Base-by-base conservation (phyloP, 2,329 filamentous ascomycete genomes). In the Neonectria faginata region DNA sequence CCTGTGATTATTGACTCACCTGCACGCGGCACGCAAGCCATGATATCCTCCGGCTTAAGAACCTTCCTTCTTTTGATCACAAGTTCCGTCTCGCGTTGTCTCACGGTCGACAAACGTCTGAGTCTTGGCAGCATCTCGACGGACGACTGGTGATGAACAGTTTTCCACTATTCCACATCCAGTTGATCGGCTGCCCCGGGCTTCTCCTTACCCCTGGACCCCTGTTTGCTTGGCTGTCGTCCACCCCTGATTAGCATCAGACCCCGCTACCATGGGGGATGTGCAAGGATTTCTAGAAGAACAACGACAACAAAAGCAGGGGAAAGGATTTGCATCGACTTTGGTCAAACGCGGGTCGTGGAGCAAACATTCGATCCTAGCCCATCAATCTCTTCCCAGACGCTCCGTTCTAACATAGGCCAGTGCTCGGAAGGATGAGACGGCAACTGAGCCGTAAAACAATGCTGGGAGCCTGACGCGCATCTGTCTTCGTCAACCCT, bases 181-280 rank as follows among this genome's bases (percentile, higher is more conserved):
- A 72, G 57, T 65, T 53, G 42, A 69, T 71, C 64, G 69, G 52
- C 62, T 68, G 62, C 60, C 14, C 57, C 50, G 36, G 64, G 64
- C 70, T 55, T 70, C 68, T 60, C 42, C 22, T 20, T 20, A 8
- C 58, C 58, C 65, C 62, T 70, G 60, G 39, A 69, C 62, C 72
- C 70, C 65, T 70, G 70, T 66, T 16, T 9, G 14, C 54, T 47
- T 55, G 45, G 33, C 41, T 50, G 10, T 20, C 41, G 39, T 25
- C 18, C n/a, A 31, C 71, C 70, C 70, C 72, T 74, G 70, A 71
- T 70, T 69, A 65, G 69, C 65, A 74, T 73, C 59, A 10, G 48
- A 59, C 67, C 57, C 70, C 67, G 64, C 71, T 54, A 56, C 54
- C 59, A 64, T 66, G 60, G 63, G 64, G 64, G 56, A 45, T 51